Base-by-base conservation (phyloP, 192 early-diverging fungal species). In the Coemansia sp. region DNA sequence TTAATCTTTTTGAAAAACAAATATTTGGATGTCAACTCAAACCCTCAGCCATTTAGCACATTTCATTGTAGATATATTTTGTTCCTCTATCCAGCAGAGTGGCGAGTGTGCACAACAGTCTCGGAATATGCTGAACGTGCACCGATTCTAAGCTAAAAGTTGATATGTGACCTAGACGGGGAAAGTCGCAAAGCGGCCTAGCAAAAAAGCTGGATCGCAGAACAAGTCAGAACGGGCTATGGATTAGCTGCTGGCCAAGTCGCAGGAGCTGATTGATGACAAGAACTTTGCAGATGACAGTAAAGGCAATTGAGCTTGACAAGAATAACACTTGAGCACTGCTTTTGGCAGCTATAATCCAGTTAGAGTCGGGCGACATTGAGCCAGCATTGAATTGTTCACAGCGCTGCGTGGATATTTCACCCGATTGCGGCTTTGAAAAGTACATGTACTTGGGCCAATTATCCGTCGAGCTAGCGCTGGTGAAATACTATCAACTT, bases 401-500 rank as follows among this genome's bases (percentile, higher is more conserved):
- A 37, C 39, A 66, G 32, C 65, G 66, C 8, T 73, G 77, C 57
- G 88, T 88, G 23, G 77, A 85, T 60, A 72, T 92, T 17, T 78
- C 79, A 53, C 89, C 89, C 24, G 82, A 90, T 29, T 68, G 75
- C 47, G 87, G 88, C 25, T 84, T 86, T 64, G 83, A 85, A 62
- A 90, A 91, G 72, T 96, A 91, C 82, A 88, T 98, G 85, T 93
- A 94, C 69, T 81, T 98, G 37, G 89, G 92, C 27, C 90, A 92
- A 75, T 69, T 91, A 57, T 82, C 86, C 5, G 73, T 84, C 14
- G 86, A 86, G 55, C 70, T 89, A 19, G 89, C 90, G 22, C 79
- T 89, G 27, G 85, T 91, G 39, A 67, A 70, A 38, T 85, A 86
- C 66, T 93, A 89, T 61, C 84, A 90, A 64, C 78, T 84, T n/a